phyloP scores from a whole-genome alignment of 352 stramenopile species.

The Pythium aquatile region DNA sequence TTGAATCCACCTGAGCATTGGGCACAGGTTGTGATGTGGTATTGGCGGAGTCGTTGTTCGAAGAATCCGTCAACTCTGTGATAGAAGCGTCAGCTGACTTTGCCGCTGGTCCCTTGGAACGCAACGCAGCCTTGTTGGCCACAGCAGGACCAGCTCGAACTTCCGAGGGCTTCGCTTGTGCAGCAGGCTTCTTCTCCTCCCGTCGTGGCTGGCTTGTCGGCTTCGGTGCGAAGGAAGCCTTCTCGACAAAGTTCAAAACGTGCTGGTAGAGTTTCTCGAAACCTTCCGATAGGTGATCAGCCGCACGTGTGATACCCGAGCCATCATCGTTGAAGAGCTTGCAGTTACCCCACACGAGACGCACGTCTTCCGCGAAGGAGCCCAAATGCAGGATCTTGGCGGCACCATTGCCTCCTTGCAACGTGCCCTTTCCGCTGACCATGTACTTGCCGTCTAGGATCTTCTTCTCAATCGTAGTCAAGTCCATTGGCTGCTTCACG shows the following conservation, averaged over 20 bases:
- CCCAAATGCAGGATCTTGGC: slow-evolving; percentile 44
- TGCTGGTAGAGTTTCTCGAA: slow-evolving; percentile 66
- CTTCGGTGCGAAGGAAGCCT: background rate
- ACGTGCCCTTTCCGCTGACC: slow-evolving; percentile 34
- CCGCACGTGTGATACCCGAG: slow-evolving; percentile 72
- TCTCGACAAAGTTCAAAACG: slow-evolving; percentile 33
- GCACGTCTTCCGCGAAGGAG: slow-evolving; percentile 70
- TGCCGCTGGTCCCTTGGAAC: background rate
- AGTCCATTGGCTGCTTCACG: slow-evolving; percentile 81
- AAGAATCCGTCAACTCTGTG: background rate
- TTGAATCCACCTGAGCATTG: background rate
- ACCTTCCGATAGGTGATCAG: slow-evolving; percentile 57
- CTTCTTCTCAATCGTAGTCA: slow-evolving; percentile 71
- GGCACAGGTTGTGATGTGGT: background rate
- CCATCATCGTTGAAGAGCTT: slow-evolving; percentile 84
- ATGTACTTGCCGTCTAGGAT: slow-evolving; percentile 58
- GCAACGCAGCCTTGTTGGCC: background rate
- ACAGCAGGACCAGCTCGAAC: background rate
- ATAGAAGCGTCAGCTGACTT: background rate
- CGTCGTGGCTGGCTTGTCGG: background rate
- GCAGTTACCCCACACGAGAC: slow-evolving; percentile 84
- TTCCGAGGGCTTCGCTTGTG: background rate
- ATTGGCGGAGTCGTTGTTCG: background rate
- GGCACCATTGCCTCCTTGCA: slow-evolving; percentile 19
- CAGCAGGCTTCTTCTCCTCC: slow-evolving; percentile 8